Evolutionary conservation across 169 alveolate genomes (phyloP).

Genomic region (Perkinsus chesapeaki): DNA sequence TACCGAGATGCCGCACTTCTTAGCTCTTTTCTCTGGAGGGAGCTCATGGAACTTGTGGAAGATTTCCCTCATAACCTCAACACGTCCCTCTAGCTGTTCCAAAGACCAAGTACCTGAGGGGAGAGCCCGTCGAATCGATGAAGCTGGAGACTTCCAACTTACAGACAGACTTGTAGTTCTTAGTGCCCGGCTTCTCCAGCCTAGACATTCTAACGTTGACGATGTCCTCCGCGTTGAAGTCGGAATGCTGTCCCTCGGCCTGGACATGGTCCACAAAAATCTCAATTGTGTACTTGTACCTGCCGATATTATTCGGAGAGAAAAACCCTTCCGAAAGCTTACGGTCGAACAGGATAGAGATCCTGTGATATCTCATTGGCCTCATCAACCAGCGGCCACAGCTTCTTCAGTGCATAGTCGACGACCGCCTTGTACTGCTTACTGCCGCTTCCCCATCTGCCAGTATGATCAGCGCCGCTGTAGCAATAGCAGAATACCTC

Average conservation of each 20-base stretch:
- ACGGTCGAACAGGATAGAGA: neutral
- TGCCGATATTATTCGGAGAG: neutral
- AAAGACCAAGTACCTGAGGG: neutral
- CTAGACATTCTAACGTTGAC: neutral
- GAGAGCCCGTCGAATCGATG: neutral
- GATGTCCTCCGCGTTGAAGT: neutral
- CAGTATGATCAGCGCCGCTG: neutral
- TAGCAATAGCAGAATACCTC: neutral
- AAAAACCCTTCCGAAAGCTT: neutral
- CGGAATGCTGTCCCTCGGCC: neutral
- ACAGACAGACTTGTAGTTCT: neutral
- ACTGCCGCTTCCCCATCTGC: neutral
- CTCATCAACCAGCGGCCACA: neutral
- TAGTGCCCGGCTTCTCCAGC: neutral
- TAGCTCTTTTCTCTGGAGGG: neutral
- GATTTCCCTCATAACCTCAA: neutral
- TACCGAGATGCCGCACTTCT: neutral
- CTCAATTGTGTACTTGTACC: neutral
- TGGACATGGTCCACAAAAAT: neutral
- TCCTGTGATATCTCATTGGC: neutral
- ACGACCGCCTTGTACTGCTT: neutral
- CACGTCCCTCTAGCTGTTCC: neutral
- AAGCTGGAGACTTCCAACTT: neutral
- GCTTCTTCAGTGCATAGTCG: neutral
- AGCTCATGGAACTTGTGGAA: neutral